A percentile compares a stretch with the other conserved stretches of the same genome.
phyloP scores from a whole-genome alignment of 2,329 filamentous ascomycete genomes.

The Penicillium thymicola region DNA sequence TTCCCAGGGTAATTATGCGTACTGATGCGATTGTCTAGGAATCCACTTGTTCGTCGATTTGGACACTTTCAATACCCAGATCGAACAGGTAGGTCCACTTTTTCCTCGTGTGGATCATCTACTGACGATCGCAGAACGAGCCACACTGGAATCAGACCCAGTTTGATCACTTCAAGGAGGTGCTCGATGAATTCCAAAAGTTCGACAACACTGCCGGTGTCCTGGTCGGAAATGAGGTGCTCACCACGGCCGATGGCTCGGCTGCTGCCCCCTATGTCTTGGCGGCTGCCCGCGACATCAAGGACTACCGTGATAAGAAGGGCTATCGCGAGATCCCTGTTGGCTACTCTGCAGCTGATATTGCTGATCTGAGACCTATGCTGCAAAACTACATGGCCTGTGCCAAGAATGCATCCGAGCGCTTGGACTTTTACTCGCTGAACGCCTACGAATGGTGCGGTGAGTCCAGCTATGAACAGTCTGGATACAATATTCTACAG shows the following conservation, averaged over 20 bases:
- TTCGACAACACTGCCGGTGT: slow-evolving; percentile 81
- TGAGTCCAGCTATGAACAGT: slow-evolving; percentile 51
- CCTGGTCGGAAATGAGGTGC: slow-evolving; percentile 84
- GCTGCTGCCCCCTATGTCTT: slow-evolving; percentile 77
- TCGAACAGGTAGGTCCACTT: slow-evolving; percentile 35
- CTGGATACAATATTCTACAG: slow-evolving; percentile 70
- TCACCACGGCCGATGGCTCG: slow-evolving; percentile 53
- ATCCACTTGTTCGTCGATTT: slow-evolving; percentile 81
- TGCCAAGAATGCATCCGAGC: slow-evolving; percentile 63
- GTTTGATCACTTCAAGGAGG: slow-evolving; percentile 63
- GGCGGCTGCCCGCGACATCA: slow-evolving; percentile 75
- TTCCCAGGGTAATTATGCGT: not conserved
- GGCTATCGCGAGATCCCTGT: slow-evolving; percentile 77
- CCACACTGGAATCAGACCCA: slow-evolving; percentile 73
- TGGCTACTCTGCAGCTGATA: slow-evolving; percentile 85
- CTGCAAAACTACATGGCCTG: slow-evolving; percentile 75
- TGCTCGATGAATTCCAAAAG: slow-evolving; percentile 72
- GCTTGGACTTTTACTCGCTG: slow-evolving; percentile 77
- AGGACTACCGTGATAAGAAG: slow-evolving; percentile 72
- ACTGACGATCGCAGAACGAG: slow-evolving; percentile 42
- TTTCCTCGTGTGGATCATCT: not conserved
- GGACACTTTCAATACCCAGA: slow-evolving; percentile 51
- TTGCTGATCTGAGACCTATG: slow-evolving; percentile 64
- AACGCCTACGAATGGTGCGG: slow-evolving; percentile 86
- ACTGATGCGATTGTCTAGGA: not conserved